Conservation (phyloP, 1,139 yeast genomes). For the Yamadazyma kanchanaburiensis region DNA sequence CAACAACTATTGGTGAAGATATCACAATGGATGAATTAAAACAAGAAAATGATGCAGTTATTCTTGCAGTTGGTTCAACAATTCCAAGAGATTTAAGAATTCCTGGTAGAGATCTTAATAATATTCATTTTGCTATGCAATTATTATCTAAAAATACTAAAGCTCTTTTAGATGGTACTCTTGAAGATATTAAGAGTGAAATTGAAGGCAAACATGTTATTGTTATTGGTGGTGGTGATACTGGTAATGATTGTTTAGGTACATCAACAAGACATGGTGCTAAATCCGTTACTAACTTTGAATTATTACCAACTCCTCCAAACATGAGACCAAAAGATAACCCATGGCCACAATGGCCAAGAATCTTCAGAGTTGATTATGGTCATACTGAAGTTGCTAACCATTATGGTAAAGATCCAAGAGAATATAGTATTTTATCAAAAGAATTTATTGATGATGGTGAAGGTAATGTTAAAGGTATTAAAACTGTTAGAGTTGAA, state of each 20-base stretch:
- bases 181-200: constrained; percentile 70
- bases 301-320: constrained; percentile 91
- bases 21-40: constrained; percentile 67
- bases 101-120: constrained; percentile 88
- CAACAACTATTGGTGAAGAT: constrained; percentile 83
- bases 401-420: constrained; percentile 95
- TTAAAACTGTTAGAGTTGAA: constrained; percentile 94
- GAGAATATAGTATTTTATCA: constrained; percentile 92
- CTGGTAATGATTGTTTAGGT: constrained; percentile 99
- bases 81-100: constrained; percentile 93
- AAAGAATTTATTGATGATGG: constrained; percentile 95
- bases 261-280: constrained; percentile 98
- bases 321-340: constrained; percentile 84
- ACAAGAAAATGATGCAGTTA: constrained; percentile 70
- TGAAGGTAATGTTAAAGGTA: constrained; percentile 89
- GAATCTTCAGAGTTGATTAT: constrained; percentile 94
- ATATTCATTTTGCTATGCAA: constrained; percentile 94
- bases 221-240: constrained; percentile 99
- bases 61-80: constrained; percentile 94
- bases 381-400: constrained; percentile 95
- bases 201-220: constrained; percentile 86
- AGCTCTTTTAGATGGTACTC: constrained; percentile 77
- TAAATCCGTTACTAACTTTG: constrained; percentile 91
- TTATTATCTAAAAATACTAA: constrained; percentile 85
- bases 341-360: constrained; percentile 99